Conservation (phyloP, 495 filamentous ascomycete species). For the Penicillium paradoxum region DNA sequence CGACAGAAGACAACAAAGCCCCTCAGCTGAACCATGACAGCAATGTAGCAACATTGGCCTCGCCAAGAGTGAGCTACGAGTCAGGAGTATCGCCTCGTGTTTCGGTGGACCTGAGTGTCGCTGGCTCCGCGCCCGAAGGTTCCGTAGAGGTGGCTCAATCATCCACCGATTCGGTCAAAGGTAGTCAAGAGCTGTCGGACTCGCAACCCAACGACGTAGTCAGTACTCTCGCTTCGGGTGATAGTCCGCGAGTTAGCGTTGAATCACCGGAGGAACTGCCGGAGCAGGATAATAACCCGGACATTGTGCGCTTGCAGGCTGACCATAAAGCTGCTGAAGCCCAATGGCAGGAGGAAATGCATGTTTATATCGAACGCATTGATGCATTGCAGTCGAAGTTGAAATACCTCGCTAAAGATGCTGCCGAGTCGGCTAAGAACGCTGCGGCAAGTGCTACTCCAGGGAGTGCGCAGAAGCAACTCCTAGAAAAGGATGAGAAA, state of each 20-base stretch:
- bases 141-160: slow-evolving; percentile 17
- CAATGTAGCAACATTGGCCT: not conserved
- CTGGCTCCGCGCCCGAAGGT: slow-evolving; percentile 11
- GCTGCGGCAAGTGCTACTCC: slow-evolving; percentile 55
- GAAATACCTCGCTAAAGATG: slow-evolving; percentile 75
- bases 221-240: slow-evolving; percentile 8
- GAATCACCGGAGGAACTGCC: slow-evolving; percentile 13
- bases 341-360: slow-evolving; percentile 72
- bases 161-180: slow-evolving; percentile 2
- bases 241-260: slow-evolving; percentile 13
- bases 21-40: slow-evolving; percentile 11
- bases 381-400: slow-evolving; percentile 90
- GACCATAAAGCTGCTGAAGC: slow-evolving; percentile 56
- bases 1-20: slow-evolving; percentile 15
- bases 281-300: slow-evolving; percentile 24
- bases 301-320: slow-evolving; percentile 47
- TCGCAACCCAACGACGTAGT: slow-evolving; percentile 3
- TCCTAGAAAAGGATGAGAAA: slow-evolving; percentile 84
- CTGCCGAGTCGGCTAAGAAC: slow-evolving; percentile 63
- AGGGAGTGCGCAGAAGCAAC: slow-evolving; percentile 65
- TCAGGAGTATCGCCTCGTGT: slow-evolving; percentile 27
- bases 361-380: slow-evolving; percentile 81
- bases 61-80: slow-evolving; percentile 29
- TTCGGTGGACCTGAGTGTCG: slow-evolving; percentile 26
- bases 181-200: slow-evolving; percentile 5